Evolutionary conservation across 257 asterid species (phyloP).

Genomic region (Solanum neorickii): DNA sequence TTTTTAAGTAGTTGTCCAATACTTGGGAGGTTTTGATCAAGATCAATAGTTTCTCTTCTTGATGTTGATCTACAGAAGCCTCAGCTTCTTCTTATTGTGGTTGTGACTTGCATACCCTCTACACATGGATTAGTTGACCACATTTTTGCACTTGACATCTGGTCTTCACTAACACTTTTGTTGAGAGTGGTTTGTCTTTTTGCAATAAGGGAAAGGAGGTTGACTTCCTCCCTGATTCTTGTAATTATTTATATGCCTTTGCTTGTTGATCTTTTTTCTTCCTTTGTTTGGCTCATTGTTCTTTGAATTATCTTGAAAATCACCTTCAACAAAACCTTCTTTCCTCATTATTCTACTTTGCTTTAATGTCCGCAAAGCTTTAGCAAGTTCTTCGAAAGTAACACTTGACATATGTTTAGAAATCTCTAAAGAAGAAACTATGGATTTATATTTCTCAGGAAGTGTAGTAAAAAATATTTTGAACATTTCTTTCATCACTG

Average conservation of each 20-base stretch:
- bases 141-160: neutral
- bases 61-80: neutral
- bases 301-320: neutral
- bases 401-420: neutral
- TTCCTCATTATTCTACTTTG: neutral
- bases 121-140: neutral
- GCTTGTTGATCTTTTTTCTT: neutral
- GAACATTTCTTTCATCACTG: neutral
- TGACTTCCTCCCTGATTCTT: neutral
- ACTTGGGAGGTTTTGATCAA: neutral
- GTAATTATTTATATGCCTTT: neutral
- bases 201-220: neutral
- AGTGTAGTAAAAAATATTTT: neutral
- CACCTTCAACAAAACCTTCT: neutral
- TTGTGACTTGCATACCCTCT: neutral
- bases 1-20: neutral
- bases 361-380: neutral
- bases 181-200: neutral
- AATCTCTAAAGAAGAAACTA: neutral
- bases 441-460: neutral
- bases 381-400: neutral
- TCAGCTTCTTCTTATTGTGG: neutral
- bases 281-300: neutral
- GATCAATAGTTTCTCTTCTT: neutral
- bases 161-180: neutral